Evolutionary conservation across 2,329 filamentous ascomycete species (phyloP), one percentile per base, ranked within the genome.

Genomic region (Ceratocystis lukuohia): DNA sequence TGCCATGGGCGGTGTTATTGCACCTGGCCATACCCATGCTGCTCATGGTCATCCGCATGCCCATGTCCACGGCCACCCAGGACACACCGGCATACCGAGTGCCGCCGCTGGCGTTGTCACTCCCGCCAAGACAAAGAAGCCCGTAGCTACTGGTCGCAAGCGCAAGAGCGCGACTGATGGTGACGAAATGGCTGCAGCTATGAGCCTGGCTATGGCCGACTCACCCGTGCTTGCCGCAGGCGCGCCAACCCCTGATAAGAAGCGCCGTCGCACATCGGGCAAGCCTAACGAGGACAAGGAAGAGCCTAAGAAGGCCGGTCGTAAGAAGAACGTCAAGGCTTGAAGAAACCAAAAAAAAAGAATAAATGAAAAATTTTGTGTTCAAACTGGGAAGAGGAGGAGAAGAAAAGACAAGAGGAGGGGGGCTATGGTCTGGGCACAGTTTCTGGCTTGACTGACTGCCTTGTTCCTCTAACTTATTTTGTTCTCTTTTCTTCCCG

Each of bases 221-320:
- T 71, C 72, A 37, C 72, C 75, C 53, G 74, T 76, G 30, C 74
- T 71, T 46, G 72, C 74, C 48, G 74, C 76, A 10, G 33, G 33
- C 8, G 50, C 28, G 12, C 50, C 78, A 66, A 84, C 80, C 73
- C 82, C 83, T 37, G 83, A 83, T 70, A 84, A 84, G 79, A 87
- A 86, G 82, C 79, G 83, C 70, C 81, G 85, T 75, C 77, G 84
- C 68, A 76, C 77, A 8, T 82, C 81, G 3, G 75, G 74, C 71
- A 85, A 85, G 78, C 80, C 77, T 50, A 76, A 76, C 33, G 81
- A 83, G 67, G 76, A 80, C 67, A 75, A 76, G 70, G 82, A 84
- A 72, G 82, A 85, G 73, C 80, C 80, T 69, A 83, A 83, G 79
- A 84, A 83, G 77, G 81, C 80, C 65, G 78, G 77, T 70, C 80